Evolutionary conservation across 495 filamentous ascomycete species (phyloP), one percentile per base, ranked within the genome.

Genomic region (Cryomyces minteri): DNA sequence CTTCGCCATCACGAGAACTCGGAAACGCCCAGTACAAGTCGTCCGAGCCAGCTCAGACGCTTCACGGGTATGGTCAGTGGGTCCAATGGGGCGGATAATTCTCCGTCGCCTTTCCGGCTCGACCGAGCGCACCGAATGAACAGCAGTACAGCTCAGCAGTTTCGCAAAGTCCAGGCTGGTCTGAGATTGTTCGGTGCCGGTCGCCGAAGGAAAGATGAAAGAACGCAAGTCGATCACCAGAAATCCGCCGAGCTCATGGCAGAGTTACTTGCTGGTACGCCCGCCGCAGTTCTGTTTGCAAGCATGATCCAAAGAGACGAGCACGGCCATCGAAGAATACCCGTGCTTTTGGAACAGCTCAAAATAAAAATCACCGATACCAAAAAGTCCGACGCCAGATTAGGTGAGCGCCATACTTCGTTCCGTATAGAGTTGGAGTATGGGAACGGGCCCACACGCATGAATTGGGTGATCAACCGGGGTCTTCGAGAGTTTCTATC

Each of bases 301-400:
- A 94, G 85, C 53, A 94, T 94, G 80, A 88, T 94, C 54, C 90
- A 99, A 61, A 71, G 90, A 34, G 90, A 99, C 51, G 90, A 99
- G 60, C 83, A 94, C 50, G 86, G 87, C 37, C 90, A 94, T 63
- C 90, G 82, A 57, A 74, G 88, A 32, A 93, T 96, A 40, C 90
- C 90, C 1, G 83, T 99, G 42, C 70, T 99, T 5, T 70, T 99
- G 3, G 90, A 99, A 58, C 90, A 99, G 63, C 69, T 99, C 42
- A 93, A 94, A 56, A 71, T 99, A 42, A 74, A 76, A 11, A 79
- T 99, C 37, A 77, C 73, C 9, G 84, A 94, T 53, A 92, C 82
- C 54, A 55, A 60, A 5, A 73, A 73, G n/a, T 69, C 74, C 36
- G 72, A 62, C n/a, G 58, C 52, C 31, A 57, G 70, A 18, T 64